Base-by-base conservation (phyloP, 345 rosid species). In the Ricinus communis region DNA sequence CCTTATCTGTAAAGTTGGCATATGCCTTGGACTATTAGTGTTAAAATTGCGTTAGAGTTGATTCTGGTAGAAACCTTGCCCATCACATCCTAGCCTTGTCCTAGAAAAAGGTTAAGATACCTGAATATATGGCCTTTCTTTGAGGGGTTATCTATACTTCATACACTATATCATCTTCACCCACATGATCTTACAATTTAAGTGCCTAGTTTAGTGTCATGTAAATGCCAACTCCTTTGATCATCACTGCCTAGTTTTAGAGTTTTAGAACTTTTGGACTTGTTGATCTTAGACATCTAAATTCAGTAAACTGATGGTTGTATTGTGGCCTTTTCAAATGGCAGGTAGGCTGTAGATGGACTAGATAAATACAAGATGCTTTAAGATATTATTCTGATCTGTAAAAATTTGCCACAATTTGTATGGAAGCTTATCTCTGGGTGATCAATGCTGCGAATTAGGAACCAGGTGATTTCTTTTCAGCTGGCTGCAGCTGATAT, bases 271-370 rank as follows among this genome's bases (percentile, higher is more conserved):
- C 18, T 25, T 8, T 6, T 66, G 58, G 30, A 52, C 15, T 49
- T 33, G n/a, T 63, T 47, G 24, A 53, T 33, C 45, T 50, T 49
- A 19, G 69, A 65, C 31, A 51, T 31, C 46, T n/a, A 25, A 16
- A 21, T 53, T 66, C 14, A 7, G 60, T 7, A 50, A 43, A 40
- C 36, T 40, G 62, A 55, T 11, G 21, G 31, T 68, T 15, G 16
- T 68, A 1, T n/a, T n/a, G n/a, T n/a, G 33, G 33, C 33, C 38
- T 6, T 52, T n/a, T 21, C 27, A 6, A 28, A 40, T 25, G 11
- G 36, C 40, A 54, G 51, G 62, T 40, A 55, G 62, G 51, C 27
- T 43, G 21, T 68, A 24, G n/a, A n/a, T 40, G 47, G 51, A 24
- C 36, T 68, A 24, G 61, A 68, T 68, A 21, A 21, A 9, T 15